These are phyloP conservation scores for Fraxinus anomala DNA, from an alignment of 257 asterid genomes.

Conservation along the genomic window DNA sequence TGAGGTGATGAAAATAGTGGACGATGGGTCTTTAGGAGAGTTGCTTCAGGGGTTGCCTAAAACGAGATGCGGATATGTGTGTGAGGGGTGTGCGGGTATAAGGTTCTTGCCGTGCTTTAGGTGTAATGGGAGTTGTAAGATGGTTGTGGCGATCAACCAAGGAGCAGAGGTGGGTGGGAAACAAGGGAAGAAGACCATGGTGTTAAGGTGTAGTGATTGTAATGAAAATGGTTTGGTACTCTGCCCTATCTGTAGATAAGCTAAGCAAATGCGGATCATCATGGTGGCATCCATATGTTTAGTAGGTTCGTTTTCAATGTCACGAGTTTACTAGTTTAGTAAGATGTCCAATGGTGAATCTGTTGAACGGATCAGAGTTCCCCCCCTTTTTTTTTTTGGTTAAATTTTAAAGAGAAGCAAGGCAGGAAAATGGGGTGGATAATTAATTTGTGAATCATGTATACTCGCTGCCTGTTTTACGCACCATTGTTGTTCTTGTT, in stretches of 20 bases:
- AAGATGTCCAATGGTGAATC: not conserved
- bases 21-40: conserved; percentile 57
- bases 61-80: conserved; percentile 49
- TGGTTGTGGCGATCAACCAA: conserved; percentile 33
- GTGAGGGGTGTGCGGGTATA: conserved; percentile 78
- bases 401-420: not conserved
- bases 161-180: conserved; percentile 19
- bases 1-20: conserved; percentile 62
- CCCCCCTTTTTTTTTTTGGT: too few relatives aligned
- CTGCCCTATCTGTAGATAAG: conserved; percentile 68
- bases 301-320: conserved; percentile 29
- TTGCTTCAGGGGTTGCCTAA: conserved; percentile 68
- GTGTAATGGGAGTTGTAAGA: conserved; percentile 79
- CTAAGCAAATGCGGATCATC: not conserved
- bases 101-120: conserved; percentile 74
- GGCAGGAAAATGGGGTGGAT: not conserved
- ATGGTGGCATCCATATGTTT: conserved; percentile 9
- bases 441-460: not conserved
- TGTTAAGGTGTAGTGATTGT: conserved; percentile 59
- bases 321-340: not conserved
- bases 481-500: not conserved
- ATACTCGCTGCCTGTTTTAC: not conserved
- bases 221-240: conserved; percentile 81
- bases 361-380: not conserved
- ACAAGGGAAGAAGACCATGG: conserved; percentile 38